These are phyloP conservation scores for Bjerkandera adusta DNA, from an alignment of 1,284 basidiomycete species.

Conservation along the genomic window DNA sequence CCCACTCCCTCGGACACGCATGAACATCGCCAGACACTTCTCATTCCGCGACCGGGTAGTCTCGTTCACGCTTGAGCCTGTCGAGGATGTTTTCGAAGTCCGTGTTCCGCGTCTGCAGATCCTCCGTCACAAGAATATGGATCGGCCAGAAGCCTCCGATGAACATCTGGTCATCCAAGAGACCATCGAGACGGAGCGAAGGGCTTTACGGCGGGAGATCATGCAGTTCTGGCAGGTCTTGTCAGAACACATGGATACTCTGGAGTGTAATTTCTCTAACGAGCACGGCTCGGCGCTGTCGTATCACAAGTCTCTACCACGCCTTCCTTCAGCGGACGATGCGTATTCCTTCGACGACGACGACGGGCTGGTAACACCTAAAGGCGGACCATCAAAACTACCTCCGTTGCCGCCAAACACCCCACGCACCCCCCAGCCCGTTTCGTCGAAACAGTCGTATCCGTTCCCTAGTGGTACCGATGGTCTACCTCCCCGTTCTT, in stretches of 20 bases:
- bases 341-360: constrained; percentile 35
- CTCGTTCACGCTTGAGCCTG: constrained; percentile 42
- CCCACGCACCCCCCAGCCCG: constrained; percentile 14
- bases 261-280: constrained; percentile 42
- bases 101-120: constrained; percentile 59
- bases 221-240: constrained; percentile 64
- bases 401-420: constrained; percentile 23
- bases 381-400: constrained; percentile 16
- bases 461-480: constrained; percentile 9
- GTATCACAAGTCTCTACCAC: constrained; percentile 47
- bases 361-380: constrained; percentile 25
- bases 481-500: constrained; percentile 2
- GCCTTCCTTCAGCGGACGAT: constrained; percentile 54
- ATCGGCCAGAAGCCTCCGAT: constrained; percentile 21
- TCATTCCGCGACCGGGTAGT: constrained; percentile 36
- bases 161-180: constrained; percentile 2
- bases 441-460: constrained; percentile 10
- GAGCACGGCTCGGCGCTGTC: constrained; percentile 26
- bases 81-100: constrained; percentile 61
- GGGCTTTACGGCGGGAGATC: constrained; percentile 54
- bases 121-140: constrained; percentile 30
- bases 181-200: constrained; percentile 40
- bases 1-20: constrained; percentile 35
- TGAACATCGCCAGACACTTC: constrained; percentile 55
- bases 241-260: constrained; percentile 54